A percentile compares a stretch with the other conserved stretches of the same genome.
Conservation (phyloP, 352 stramenopile genomes). For the Pythium monospermum region DNA sequence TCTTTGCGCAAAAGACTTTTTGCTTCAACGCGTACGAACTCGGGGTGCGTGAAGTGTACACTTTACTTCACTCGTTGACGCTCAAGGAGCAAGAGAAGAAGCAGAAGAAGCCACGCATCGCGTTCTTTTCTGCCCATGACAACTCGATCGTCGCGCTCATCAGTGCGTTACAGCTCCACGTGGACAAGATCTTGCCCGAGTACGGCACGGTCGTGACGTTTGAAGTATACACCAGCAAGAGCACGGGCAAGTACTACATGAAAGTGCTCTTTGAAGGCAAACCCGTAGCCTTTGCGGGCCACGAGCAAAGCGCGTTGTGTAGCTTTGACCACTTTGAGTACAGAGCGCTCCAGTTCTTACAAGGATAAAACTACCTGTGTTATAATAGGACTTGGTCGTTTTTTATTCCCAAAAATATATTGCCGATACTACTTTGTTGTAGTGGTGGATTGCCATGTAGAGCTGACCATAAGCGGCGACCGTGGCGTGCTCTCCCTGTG, state of each 20-base stretch:
- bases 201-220: slow-evolving; percentile 71
- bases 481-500: slow-evolving; percentile 14
- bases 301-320: slow-evolving; percentile 48
- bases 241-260: slow-evolving; percentile 43
- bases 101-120: slow-evolving; percentile 38
- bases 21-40: slow-evolving; percentile 58
- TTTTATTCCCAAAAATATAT: neutral
- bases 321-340: slow-evolving; percentile 63
- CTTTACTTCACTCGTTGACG: slow-evolving; percentile 27
- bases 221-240: slow-evolving; percentile 58
- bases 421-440: neutral
- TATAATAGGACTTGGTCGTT: neutral
- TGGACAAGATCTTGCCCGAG: slow-evolving; percentile 45
- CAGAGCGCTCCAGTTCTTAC: slow-evolving; percentile 45
- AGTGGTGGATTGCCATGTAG: slow-evolving; percentile 18
- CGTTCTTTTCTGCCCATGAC: slow-evolving; percentile 83
- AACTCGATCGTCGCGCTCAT: slow-evolving; percentile 81
- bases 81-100: slow-evolving; percentile 14
- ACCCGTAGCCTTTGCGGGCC: slow-evolving; percentile 41
- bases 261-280: slow-evolving; percentile 57
- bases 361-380: neutral
- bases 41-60: slow-evolving; percentile 54
- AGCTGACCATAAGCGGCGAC: slow-evolving; percentile 20
- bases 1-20: slow-evolving; percentile 61
- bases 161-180: slow-evolving; percentile 60